phyloP scores from a whole-genome alignment of 2,329 filamentous ascomycete genomes.

The Nemania bipapillata region DNA sequence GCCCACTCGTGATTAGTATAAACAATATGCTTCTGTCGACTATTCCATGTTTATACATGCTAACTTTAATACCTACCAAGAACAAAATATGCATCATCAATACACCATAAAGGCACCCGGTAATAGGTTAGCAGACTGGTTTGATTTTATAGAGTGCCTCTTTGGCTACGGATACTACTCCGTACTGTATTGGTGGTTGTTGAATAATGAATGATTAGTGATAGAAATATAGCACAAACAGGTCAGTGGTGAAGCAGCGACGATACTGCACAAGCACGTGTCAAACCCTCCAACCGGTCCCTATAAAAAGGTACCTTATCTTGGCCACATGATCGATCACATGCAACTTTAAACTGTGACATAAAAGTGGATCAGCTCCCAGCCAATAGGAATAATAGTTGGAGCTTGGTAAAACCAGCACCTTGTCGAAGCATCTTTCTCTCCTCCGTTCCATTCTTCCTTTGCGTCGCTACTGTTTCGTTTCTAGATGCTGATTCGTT shows the following conservation, averaged over 20 bases:
- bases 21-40: too few species aligned
- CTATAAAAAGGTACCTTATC: conserved; percentile 13
- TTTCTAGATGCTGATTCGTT: neutral
- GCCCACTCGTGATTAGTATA: neutral
- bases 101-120: too few species aligned
- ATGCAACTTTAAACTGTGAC: conserved; percentile 42
- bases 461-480: neutral
- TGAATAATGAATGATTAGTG: conserved; percentile 9
- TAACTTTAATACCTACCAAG: too few species aligned
- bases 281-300: conserved; percentile 38
- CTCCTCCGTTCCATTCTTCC: neutral
- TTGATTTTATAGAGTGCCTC: neutral
- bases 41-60: too few species aligned
- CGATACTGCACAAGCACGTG: conserved; percentile 44
- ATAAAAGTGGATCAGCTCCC: neutral
- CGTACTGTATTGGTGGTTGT: neutral
- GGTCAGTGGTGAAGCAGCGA: conserved; percentile 2
- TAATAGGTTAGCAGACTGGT: neutral
- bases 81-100: too few species aligned
- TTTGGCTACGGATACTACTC: neutral
- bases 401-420: conserved; percentile 2
- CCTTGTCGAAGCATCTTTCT: neutral
- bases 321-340: conserved; percentile 46
- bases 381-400: neutral
- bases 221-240: neutral